phyloP scores from a whole-genome alignment of 768 basidiomycete species.

The Lactarius trivialis region DNA sequence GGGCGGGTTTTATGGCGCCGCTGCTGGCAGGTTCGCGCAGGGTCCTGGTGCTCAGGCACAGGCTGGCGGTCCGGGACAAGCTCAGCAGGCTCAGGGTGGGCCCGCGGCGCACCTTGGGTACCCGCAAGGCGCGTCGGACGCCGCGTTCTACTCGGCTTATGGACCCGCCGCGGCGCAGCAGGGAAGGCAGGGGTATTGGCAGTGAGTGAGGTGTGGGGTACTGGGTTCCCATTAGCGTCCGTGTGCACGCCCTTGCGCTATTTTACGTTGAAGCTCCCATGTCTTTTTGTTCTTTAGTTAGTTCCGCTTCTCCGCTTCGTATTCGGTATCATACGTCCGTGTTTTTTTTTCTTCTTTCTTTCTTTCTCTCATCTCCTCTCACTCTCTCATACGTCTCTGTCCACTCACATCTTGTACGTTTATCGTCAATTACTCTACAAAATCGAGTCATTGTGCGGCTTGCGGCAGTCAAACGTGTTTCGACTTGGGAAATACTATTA shows the following conservation, averaged over 20 bases:
- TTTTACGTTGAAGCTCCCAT: constrained; percentile 11
- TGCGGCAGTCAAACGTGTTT: constrained; percentile 6
- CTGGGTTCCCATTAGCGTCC: too few relatives aligned
- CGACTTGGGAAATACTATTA: background rate
- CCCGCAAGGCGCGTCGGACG: constrained; percentile 57
- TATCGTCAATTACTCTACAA: constrained; percentile 23
- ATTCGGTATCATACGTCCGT: constrained; percentile 24
- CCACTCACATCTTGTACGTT: constrained; percentile 26
- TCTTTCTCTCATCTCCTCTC: constrained; percentile 19
- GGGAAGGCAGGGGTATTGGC: constrained; percentile 41
- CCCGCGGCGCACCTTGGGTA: constrained; percentile 56
- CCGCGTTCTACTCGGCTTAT: constrained; percentile 55
- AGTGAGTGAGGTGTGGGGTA: constrained; percentile 14
- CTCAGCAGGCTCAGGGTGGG: constrained; percentile 34
- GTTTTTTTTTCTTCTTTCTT: constrained; percentile 22
- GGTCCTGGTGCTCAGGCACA: constrained; percentile 35
- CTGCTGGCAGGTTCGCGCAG: constrained; percentile 37
- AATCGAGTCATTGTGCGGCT: constrained; percentile 14
- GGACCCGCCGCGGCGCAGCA: constrained; percentile 39
- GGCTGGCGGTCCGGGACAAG: constrained; percentile 41
- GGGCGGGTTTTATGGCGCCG: constrained; percentile 40
- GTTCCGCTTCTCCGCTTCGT: constrained; percentile 20
- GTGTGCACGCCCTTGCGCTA: background rate
- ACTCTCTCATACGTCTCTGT: constrained; percentile 23
- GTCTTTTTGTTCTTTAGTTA: constrained; percentile 21